Evolutionary conservation across 345 rosid species (phyloP).

Genomic region (Balakata baccata): DNA sequence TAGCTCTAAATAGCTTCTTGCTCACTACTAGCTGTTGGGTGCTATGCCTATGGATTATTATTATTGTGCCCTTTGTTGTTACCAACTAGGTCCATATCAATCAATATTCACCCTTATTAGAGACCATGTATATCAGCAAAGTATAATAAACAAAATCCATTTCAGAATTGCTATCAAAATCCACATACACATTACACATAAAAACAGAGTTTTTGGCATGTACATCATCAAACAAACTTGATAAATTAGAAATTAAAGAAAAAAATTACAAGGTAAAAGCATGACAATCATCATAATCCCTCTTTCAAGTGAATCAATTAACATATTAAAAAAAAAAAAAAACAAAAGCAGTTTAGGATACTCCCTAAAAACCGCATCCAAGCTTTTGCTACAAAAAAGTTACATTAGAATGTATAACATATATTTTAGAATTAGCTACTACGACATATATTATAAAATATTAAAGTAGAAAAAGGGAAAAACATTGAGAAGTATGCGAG

Average conservation of each 20-base stretch:
- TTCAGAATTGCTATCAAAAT: conserved; percentile 8
- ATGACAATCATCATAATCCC: conserved; percentile 20
- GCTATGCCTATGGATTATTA: not conserved
- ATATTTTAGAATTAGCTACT: not conserved
- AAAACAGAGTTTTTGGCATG: conserved; percentile 1
- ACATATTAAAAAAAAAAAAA: conserved; percentile 13
- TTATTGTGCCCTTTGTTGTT: conserved; percentile 1
- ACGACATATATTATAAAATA: no score
- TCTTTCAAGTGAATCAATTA: conserved; percentile 26
- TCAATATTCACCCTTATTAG: conserved; percentile 7
- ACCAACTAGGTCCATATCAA: conserved; percentile 16
- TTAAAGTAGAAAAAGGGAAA: not conserved
- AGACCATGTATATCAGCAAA: not conserved
- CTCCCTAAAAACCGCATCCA: conserved; percentile 66
- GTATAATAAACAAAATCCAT: conserved; percentile 8
- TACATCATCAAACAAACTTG: conserved; percentile 25
- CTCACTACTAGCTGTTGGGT: not conserved
- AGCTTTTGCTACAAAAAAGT: conserved; percentile 14
- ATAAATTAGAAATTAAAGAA: not conserved
- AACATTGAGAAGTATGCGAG: no score
- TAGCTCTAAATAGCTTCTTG: conserved; percentile 3
- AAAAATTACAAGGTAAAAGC: not conserved
- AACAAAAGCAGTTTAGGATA: conserved; percentile 44
- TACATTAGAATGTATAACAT: conserved; percentile 2
- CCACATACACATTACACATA: conserved; percentile 1